Evolutionary conservation across 2,329 filamentous ascomycete species (phyloP).

Genomic region (Cladosporium sp.): DNA sequence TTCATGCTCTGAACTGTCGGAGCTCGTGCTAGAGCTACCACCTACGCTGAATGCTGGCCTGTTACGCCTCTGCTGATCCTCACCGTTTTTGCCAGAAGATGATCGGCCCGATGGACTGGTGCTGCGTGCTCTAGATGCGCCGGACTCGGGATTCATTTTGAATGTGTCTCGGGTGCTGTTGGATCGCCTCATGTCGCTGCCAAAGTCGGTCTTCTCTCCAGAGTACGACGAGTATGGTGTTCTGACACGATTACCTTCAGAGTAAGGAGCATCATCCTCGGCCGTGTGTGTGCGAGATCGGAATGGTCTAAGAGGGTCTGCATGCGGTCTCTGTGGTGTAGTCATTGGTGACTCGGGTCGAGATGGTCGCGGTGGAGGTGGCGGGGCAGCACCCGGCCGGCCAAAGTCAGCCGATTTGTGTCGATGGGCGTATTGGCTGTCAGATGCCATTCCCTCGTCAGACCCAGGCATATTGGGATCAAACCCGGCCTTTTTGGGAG

Average conservation of each 20-base stretch:
- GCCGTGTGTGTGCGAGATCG: conserved; percentile 29
- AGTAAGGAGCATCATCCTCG: conserved; percentile 43
- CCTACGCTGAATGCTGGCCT: conserved; percentile 20
- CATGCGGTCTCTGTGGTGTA: conserved; percentile 39
- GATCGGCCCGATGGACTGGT: conserved; percentile 30
- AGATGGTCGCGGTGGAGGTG: conserved; percentile 43
- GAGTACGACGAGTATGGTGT: conserved; percentile 57
- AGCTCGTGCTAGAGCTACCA: conserved; percentile 16
- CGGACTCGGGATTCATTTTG: conserved; percentile 30
- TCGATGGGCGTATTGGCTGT: conserved; percentile 32
- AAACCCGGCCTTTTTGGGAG: conserved; percentile 59
- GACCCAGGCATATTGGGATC: conserved; percentile 60
- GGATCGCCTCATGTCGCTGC: conserved; percentile 54
- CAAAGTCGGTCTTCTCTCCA: conserved; percentile 61
- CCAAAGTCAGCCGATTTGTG: conserved; percentile 36
- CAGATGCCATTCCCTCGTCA: conserved; percentile 58
- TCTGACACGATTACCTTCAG: conserved; percentile 52
- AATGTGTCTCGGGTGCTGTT: conserved; percentile 53
- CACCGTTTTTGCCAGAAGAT: conserved; percentile 17
- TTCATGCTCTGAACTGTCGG: conserved; percentile 12
- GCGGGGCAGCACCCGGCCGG: conserved; percentile 29
- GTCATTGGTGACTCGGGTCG: conserved; percentile 32
- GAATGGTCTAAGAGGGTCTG: conserved; percentile 43
- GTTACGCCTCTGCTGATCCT: conserved; percentile 10
- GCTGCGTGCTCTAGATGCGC: conserved; percentile 27